Evolutionary conservation across 164 flowering plant species (phyloP).

Genomic region (Buxus sempervirens): DNA sequence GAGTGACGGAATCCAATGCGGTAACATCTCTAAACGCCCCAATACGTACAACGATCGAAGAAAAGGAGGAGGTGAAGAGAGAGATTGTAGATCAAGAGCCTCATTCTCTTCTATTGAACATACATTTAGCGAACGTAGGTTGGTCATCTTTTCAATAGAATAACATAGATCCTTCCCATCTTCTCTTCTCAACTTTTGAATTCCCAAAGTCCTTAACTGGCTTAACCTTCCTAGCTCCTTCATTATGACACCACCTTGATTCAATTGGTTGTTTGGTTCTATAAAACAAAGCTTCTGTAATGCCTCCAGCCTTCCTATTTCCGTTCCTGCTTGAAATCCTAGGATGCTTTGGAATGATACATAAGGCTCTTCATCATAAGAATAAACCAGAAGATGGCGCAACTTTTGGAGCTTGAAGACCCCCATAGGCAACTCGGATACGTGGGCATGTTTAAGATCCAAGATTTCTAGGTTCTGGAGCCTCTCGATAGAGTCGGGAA

Average conservation of each 20-base stretch:
- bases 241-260: background rate
- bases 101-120: background rate
- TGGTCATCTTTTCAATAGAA: constrained; percentile 9
- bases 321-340: background rate
- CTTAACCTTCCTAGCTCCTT: constrained; percentile 8
- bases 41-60: constrained; percentile 1
- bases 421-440: constrained; percentile 6
- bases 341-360: background rate
- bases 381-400: constrained; percentile 7
- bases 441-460: constrained; percentile 13
- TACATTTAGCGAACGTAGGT: constrained; percentile 7
- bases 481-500: constrained; percentile 11
- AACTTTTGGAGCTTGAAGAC: constrained; percentile 4
- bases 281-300: background rate
- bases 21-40: constrained; percentile 10
- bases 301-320: background rate
- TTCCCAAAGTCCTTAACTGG: constrained; percentile 11
- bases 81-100: background rate
- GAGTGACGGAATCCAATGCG: constrained; percentile 13
- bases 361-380: no score
- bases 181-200: constrained; percentile 3
- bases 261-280: background rate
- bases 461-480: constrained; percentile 14
- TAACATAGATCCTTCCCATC: constrained; percentile 2
- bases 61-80: background rate